A percentile compares a stretch with the other conserved stretches of the same genome.
These are phyloP conservation scores for Sarcomyxa edulis DNA, from an alignment of 768 basidiomycete species.

Conservation along the genomic window DNA sequence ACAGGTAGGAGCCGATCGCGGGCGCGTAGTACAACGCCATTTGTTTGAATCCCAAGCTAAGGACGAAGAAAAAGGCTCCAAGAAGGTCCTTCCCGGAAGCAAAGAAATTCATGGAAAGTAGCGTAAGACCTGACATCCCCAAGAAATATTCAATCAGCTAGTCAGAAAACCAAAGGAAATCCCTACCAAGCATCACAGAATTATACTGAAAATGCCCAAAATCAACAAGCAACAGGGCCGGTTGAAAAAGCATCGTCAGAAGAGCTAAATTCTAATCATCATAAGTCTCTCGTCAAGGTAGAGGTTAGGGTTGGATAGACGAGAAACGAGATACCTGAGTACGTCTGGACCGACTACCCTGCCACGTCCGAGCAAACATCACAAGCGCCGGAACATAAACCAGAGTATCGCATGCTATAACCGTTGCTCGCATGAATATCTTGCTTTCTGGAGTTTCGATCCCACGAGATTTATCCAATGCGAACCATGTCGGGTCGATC, in stretches of 20 bases:
- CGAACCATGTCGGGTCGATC: constrained; percentile 63
- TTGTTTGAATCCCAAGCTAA: constrained; percentile 91
- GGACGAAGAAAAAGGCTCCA: constrained; percentile 76
- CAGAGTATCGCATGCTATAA: constrained; percentile 60
- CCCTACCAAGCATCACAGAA: constrained; percentile 83
- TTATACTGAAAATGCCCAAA: constrained; percentile 97
- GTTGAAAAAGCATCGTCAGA: constrained; percentile 73
- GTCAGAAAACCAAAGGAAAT: not conserved
- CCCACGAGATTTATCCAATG: constrained; percentile 63
- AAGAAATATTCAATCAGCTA: constrained; percentile 4
- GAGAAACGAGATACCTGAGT: constrained; percentile 55
- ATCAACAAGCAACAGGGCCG: constrained; percentile 79
- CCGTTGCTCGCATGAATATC: constrained; percentile 77
- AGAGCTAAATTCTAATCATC: constrained; percentile 56
- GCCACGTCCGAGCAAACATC: constrained; percentile 63
- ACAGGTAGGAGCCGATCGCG: constrained; percentile 83
- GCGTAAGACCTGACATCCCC: constrained; percentile 68
- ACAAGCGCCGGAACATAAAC: constrained; percentile 74
- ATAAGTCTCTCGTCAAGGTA: no score
- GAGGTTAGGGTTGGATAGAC: constrained; percentile 6
- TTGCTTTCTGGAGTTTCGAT: constrained; percentile 63
- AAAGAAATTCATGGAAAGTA: constrained; percentile 68
- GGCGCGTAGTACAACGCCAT: constrained; percentile 96
- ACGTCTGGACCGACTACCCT: constrained; percentile 62
- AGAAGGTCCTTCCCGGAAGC: constrained; percentile 62